phyloP scores from a whole-genome alignment of 768 basidiomycete genomes.

The Cytidiella melzeri region DNA sequence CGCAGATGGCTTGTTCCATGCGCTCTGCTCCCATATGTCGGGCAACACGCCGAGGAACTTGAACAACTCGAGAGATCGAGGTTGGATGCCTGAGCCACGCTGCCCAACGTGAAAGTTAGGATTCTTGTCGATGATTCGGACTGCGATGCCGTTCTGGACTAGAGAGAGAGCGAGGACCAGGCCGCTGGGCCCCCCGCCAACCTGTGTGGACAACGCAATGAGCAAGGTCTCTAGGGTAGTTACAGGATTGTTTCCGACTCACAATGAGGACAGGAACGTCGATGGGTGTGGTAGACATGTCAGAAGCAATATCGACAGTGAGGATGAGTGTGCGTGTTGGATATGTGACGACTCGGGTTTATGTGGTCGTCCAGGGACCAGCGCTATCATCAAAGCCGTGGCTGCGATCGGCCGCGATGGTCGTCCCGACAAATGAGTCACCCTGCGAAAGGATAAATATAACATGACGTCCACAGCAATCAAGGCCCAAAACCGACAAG shows the following conservation, averaged over 20 bases:
- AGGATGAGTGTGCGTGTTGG: too few species aligned
- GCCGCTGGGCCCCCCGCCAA: slow-evolving; percentile 12
- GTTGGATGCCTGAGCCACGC: slow-evolving; percentile 24
- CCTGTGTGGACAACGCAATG: neutral
- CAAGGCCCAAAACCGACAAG: too few species aligned
- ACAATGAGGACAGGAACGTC: slow-evolving; percentile 7
- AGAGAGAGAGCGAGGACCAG: slow-evolving; percentile 9
- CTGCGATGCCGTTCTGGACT: slow-evolving; percentile 10
- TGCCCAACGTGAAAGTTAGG: slow-evolving; percentile 1
- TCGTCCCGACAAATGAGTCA: too few species aligned
- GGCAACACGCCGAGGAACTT: slow-evolving; percentile 32
- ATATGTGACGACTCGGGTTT: too few species aligned
- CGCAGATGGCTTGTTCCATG: slow-evolving; percentile 19
- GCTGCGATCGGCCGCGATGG: too few species aligned
- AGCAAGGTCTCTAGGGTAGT: neutral
- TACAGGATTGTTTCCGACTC: neutral
- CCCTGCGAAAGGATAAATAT: too few species aligned
- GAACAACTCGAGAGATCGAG: slow-evolving; percentile 36
- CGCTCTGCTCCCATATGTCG: slow-evolving; percentile 29
- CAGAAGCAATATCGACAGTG: too few species aligned
- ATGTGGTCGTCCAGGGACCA: too few species aligned
- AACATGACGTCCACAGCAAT: too few species aligned
- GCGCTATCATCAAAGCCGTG: too few species aligned
- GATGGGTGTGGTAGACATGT: too few species aligned
- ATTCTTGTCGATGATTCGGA: slow-evolving; percentile 12